phyloP scores from a whole-genome alignment of 2,329 filamentous ascomycete genomes.

The Chrysoporthe cubensis region DNA sequence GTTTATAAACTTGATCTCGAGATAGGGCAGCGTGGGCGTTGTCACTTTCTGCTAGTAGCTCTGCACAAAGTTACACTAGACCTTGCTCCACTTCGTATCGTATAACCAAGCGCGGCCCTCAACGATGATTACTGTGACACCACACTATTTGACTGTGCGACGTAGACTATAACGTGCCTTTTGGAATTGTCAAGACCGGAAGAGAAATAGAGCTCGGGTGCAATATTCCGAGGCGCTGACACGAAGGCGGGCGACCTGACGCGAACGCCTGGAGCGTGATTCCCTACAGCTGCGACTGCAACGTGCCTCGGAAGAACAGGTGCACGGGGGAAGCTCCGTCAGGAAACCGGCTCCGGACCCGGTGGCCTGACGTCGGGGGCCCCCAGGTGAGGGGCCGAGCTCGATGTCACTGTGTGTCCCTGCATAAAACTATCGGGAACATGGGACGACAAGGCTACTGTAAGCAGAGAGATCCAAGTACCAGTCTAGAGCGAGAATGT shows the following conservation, averaged over 20 bases:
- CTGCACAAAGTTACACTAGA: background rate
- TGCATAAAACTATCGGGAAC: background rate
- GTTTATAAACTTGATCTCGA: background rate
- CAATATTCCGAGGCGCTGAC: background rate
- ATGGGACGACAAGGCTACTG: background rate
- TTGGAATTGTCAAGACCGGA: background rate
- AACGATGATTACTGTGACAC: background rate
- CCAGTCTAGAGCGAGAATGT: background rate
- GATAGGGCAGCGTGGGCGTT: background rate
- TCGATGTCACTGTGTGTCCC: background rate
- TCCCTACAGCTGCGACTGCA: background rate
- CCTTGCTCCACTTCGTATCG: background rate
- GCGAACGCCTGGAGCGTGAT: background rate
- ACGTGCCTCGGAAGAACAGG: background rate
- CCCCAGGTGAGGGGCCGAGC: slow-evolving; percentile 2
- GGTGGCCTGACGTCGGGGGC: background rate
- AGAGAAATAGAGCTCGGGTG: background rate
- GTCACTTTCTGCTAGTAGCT: background rate
- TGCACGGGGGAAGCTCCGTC: background rate
- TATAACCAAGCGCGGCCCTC: background rate
- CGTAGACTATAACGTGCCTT: background rate
- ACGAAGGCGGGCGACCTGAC: background rate
- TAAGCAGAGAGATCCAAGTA: background rate
- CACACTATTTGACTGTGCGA: background rate
- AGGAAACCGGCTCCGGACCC: background rate